Base-by-base conservation (phyloP, 306 rosid species). In the Rubus idaeus region DNA sequence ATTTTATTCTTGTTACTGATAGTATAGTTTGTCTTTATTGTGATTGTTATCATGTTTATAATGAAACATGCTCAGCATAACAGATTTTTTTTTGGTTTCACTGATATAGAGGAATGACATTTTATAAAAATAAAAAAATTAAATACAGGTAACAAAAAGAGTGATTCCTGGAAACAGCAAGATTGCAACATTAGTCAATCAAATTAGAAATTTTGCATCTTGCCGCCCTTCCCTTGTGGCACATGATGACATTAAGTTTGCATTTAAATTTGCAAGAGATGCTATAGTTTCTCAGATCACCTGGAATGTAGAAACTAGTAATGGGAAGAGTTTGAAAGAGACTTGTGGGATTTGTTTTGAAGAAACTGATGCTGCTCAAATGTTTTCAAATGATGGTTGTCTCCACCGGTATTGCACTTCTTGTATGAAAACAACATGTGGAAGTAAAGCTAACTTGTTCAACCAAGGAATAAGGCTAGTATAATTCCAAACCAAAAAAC, bases 361-460 rank as follows among this genome's bases (percentile, higher is more conserved):
- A 80, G 96, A 89, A 72, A 75, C 75, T 56, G 86, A 84, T 72
- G 72, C 37, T 51, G 75, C 57, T 83, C 77, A 67, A 50, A 77
- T 93, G 83, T 84, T 91, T 79, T 83, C 87, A 0, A 79, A 88
- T 26, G 91, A 86, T 85, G 86, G 81, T 56, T 93, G 98, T 76
- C 68, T 76, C 5, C 98, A 93, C 87, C 74, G 88, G 53, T 93
- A 83, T 70, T 89, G 96, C 86, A 80, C 85, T 68, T 83, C 94
- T n/a, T 93, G 98, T 81, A 84, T 91, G 91, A n/a, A 86, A 87
- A 77, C 88, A 86, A 74, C 91, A 91, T 76, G 89, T 88, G 68
- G 97, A 90, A 77, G 95, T 86, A 75, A 89, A 88, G 83, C 79
- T 89, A 71, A n/a, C n/a, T n/a, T n/a, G n/a, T n/a, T n/a, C n/a